Evolutionary conservation across 1,284 basidiomycete genomes (phyloP).

Genomic region (Ustilago nuda): DNA sequence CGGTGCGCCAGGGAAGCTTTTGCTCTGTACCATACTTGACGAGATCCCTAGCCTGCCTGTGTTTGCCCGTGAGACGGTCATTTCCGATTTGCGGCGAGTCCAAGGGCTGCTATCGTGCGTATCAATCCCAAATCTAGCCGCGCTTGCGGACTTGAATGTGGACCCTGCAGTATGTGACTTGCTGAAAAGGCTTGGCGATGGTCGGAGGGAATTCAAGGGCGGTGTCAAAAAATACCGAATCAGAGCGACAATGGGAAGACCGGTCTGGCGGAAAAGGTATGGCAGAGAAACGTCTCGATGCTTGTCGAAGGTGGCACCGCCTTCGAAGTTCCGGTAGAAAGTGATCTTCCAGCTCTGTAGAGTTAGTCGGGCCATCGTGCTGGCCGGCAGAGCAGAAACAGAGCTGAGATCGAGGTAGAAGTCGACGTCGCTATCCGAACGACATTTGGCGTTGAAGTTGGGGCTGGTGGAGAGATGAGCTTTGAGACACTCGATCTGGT

Average conservation of each 20-base stretch:
- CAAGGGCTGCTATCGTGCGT: slow-evolving; percentile 16
- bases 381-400: slow-evolving; percentile 7
- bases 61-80: slow-evolving; percentile 10
- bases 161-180: neutral
- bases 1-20: slow-evolving; percentile 20
- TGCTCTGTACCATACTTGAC: slow-evolving; percentile 12
- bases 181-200: neutral
- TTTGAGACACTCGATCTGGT: slow-evolving; percentile 10
- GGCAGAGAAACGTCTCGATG: slow-evolving; percentile 1
- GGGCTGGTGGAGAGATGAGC: neutral
- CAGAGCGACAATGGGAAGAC: slow-evolving; percentile 28
- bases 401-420: slow-evolving; percentile 29
- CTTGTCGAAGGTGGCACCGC: neutral
- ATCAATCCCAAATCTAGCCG: neutral
- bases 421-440: neutral
- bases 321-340: neutral
- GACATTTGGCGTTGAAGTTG: too few relatives aligned
- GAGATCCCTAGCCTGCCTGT: neutral
- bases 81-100: slow-evolving; percentile 13
- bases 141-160: neutral
- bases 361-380: slow-evolving; percentile 15
- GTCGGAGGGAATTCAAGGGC: neutral
- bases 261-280: slow-evolving; percentile 18
- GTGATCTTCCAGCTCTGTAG: slow-evolving; percentile 23
- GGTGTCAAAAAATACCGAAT: slow-evolving; percentile 11